Base-by-base conservation (phyloP, 108 stramenopile species). In the Cyclotella atomus region DNA sequence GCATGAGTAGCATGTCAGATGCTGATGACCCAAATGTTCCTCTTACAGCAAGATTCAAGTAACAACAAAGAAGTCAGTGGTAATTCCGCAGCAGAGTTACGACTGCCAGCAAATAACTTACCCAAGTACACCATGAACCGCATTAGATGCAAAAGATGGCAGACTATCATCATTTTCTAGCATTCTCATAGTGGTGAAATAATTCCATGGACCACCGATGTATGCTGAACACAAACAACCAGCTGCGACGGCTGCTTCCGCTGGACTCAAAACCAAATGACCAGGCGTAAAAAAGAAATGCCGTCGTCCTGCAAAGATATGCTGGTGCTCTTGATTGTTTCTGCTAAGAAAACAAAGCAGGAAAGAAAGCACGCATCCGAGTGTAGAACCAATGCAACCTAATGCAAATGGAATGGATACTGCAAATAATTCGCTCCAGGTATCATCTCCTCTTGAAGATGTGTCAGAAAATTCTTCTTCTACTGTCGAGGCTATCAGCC, bases 311-410 rank as follows among this genome's bases (percentile, higher is more conserved):
- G 17, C 32, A 17, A 75, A 28, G 9, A 75, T 69, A 15, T 44
- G 67, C 59, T 33, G 34, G 57, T 75, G 74, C 33, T 25, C 68
- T 46, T 68, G 17, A 33, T 75, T 75, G 30, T 63, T 45, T 65
- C 59, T 71, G 5, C 76, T 62, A 17, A 77, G 28, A 34, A 38
- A 67, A 27, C 61, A 55, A 23, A 43, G 32, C 27, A 68, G 34
- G 73, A 85, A 87, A 3, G 86, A 70, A 32, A 78, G 43, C 28
- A 65, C 41, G 63, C 88, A 88, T 20, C 90, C 91, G 2, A 89
- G 45, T n/a, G 88, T 47, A 20, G 88, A 89, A n/a, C 84, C 84
- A 20, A 88, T 28, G 24, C 84, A 89, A 27, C 87, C 85, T 17
- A 89, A 60, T 0, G 81, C 12, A 77, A 92, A 92, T 9, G 91